These are phyloP conservation scores for Podospora appendiculata DNA, from an alignment of 495 filamentous ascomycete genomes.

Conservation along the genomic window DNA sequence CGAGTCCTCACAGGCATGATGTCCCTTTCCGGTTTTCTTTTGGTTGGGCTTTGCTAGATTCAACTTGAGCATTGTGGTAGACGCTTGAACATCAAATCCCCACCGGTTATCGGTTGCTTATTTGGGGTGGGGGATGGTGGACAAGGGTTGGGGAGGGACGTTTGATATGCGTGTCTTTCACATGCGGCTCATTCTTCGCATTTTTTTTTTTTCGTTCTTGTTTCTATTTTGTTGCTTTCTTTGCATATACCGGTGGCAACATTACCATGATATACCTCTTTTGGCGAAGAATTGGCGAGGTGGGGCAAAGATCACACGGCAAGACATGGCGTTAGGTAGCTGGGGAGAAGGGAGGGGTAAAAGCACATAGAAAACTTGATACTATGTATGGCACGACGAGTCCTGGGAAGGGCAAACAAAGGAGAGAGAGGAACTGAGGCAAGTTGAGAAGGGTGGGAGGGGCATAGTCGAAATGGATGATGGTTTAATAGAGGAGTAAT, in stretches of 20 bases:
- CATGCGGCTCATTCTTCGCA: background rate
- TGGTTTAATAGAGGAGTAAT: too few relatives aligned
- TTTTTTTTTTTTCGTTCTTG: background rate
- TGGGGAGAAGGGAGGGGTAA: too few relatives aligned
- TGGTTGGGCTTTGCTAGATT: background rate
- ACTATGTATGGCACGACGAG: too few relatives aligned
- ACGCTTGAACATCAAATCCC: background rate
- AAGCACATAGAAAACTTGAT: too few relatives aligned
- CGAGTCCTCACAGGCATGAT: conserved; percentile 7
- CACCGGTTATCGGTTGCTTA: background rate
- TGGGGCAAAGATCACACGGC: too few relatives aligned
- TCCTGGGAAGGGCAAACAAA: too few relatives aligned
- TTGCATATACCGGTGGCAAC: background rate
- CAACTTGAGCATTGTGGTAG: background rate
- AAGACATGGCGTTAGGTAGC: too few relatives aligned
- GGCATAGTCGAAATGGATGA: too few relatives aligned
- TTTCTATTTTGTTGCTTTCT: background rate
- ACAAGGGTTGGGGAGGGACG: background rate
- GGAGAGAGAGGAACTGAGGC: too few relatives aligned
- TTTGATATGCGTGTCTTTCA: background rate
- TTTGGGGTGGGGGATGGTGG: background rate
- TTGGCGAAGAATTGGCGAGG: too few relatives aligned
- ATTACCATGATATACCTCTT: too few relatives aligned
- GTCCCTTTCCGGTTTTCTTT: background rate
- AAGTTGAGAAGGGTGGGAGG: too few relatives aligned